Evolutionary conservation across 768 basidiomycete genomes (phyloP).

Genomic region (Galerina marginata): DNA sequence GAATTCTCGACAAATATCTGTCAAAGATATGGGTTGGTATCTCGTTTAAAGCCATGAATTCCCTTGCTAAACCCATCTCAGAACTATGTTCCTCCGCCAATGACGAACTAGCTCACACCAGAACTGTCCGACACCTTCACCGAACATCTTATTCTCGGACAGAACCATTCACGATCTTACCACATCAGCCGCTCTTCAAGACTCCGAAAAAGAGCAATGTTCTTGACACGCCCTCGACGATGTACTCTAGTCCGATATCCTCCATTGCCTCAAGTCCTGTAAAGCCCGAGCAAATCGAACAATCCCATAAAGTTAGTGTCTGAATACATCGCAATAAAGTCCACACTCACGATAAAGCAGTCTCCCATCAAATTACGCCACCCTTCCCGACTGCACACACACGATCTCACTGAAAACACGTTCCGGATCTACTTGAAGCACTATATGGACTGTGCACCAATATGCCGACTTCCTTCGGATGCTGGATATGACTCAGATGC

Average conservation of each 20-base stretch:
- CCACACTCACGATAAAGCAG: slow-evolving; percentile 16
- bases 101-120: slow-evolving; percentile 67
- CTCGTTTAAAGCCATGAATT: neutral
- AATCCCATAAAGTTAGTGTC: slow-evolving; percentile 11
- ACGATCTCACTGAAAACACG: slow-evolving; percentile 71
- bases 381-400: slow-evolving; percentile 69
- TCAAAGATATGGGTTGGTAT: slow-evolving; percentile 56
- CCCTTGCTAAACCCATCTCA: slow-evolving; percentile 25
- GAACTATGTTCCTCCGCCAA: slow-evolving; percentile 53
- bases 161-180: slow-evolving; percentile 56
- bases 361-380: slow-evolving; percentile 65
- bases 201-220: slow-evolving; percentile 18
- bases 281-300: slow-evolving; percentile 14
- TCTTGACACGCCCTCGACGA: slow-evolving; percentile 14
- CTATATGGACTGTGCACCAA: slow-evolving; percentile 69
- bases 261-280: slow-evolving; percentile 28
- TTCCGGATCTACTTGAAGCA: slow-evolving; percentile 81
- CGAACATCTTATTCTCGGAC: slow-evolving; percentile 51
- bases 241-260: slow-evolving; percentile 20
- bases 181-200: slow-evolving; percentile 11
- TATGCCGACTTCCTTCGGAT: slow-evolving; percentile 10
- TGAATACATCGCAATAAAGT: neutral
- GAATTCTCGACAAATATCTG: slow-evolving; percentile 50
- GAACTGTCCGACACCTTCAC: slow-evolving; percentile 57
- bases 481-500: slow-evolving; percentile 22